Percentiles rank a stretch among this genome's conserved stretches.
These are phyloP conservation scores for Daucus carota DNA, from an alignment of 129 eudicot genomes.

Conservation along the genomic window DH1_v3.0 NC_030385.2:35721501-35722000, in stretches of 20 bases:
- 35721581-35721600: constrained; percentile 88
- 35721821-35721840: constrained; percentile 89
- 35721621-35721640: constrained; percentile 63
- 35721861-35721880: constrained; percentile 83
- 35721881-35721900: constrained; percentile 94
- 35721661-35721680: constrained; percentile 86
- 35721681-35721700: constrained; percentile 77
- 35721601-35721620: constrained; percentile 79
- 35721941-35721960: constrained; percentile 87
- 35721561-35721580: constrained; percentile 79
- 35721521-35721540: constrained; percentile 85
- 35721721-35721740: constrained; percentile 98
- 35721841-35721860: constrained; percentile 78
- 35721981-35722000: constrained; percentile 74
- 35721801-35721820: constrained; percentile 79
- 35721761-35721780: constrained; percentile 84
- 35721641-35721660: constrained; percentile 73
- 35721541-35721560: constrained; percentile 68
- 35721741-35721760: constrained; percentile 84
- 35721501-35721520: constrained; percentile 73
- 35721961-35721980: constrained; percentile 97
- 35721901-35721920: constrained; percentile 87
- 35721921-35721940: constrained; percentile 90
- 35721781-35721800: constrained; percentile 90
- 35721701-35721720: constrained; percentile 84